Evolutionary conservation across 768 basidiomycete genomes (phyloP), one percentile per base, ranked within the genome.

Genomic region (Epithele typhae): DNA sequence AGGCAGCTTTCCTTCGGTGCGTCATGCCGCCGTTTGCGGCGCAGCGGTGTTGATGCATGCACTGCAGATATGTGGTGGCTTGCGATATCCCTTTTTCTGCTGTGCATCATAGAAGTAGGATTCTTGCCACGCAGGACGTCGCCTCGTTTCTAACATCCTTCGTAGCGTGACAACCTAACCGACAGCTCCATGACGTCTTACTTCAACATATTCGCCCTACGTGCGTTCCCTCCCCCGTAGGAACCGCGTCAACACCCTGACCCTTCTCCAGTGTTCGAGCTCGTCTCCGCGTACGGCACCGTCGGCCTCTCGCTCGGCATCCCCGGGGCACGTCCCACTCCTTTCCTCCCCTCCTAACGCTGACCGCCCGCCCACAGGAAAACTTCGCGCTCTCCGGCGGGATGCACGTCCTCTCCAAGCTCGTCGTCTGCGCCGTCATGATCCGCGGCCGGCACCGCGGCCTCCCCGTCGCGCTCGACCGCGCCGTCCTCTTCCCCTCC

Each of bases 51-150:
- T n/a, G n/a, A n/a, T n/a, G n/a, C n/a, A n/a, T n/a, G n/a, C n/a
- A n/a, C n/a, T 1, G 14, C 37, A 92, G 93, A 96, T 65, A 92
- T 96, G 78, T 96, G 94, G 94, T 96, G 92, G 92, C 65, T 97
- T n/a, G 86, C 73, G 0, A 65, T 90, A 9, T 92, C 89, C 0
- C 65, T 97, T 5, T 92, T 92, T 65, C 65, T 95, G 2, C 69
- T 97, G 30, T 96, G 93, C 61, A 94, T 97, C 51, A 82, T 95
- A 50, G 95, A 96, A 76, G 91, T 89, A 14, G 51, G 53, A n/a
- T 74, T 7, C 11, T 52, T 12, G 27, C 15, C 14, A 37, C 36
- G 23, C 37, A 30, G 10, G 25, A 11, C 4, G n/a, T n/a, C 17
- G 18, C 10, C 15, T 18, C 14, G 18, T 9, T 44, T 6, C n/a